phyloP scores from a whole-genome alignment of 352 stramenopile species.

The Thalassiosira ordinaria region DNA sequence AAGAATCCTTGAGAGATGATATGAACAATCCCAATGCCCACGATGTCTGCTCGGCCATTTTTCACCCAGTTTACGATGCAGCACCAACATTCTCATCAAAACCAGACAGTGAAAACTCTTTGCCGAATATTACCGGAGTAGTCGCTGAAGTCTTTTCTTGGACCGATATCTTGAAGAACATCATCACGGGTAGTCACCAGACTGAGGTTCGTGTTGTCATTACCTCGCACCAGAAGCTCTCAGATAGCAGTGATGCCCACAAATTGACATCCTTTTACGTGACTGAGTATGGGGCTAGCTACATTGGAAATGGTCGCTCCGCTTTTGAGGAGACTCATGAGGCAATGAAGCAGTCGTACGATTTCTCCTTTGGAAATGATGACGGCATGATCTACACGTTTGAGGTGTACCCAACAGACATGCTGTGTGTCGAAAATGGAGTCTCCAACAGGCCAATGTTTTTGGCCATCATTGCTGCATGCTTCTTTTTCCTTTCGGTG shows the following conservation, averaged over 20 bases:
- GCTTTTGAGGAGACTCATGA: background rate
- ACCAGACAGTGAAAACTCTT: background rate
- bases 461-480: slow-evolving; percentile 16
- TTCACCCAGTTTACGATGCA: slow-evolving; percentile 16
- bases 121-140: slow-evolving; percentile 20
- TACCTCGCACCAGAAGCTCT: background rate
- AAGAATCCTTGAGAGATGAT: too few relatives aligned
- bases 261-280: slow-evolving; percentile 10
- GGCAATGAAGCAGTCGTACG: slow-evolving; percentile 3
- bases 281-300: slow-evolving; percentile 1
- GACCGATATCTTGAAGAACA: slow-evolving; percentile 15
- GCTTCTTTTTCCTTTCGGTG: slow-evolving; percentile 31
- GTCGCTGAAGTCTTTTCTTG: slow-evolving; percentile 27
- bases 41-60: slow-evolving; percentile 10
- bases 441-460: slow-evolving; percentile 14
- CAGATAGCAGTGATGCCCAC: background rate
- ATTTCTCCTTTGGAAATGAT: background rate
- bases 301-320: background rate
- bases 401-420: slow-evolving; percentile 21
- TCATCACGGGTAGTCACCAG: background rate
- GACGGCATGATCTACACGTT: slow-evolving; percentile 3
- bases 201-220: slow-evolving; percentile 10
- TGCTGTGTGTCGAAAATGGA: background rate
- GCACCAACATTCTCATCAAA: background rate
- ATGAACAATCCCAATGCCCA: too few relatives aligned